Percentiles rank a stretch among this genome's conserved stretches.
These are phyloP conservation scores for Alectoria sarmentosa DNA, from an alignment of 495 filamentous ascomycete genomes.

Conservation along the genomic window DNA sequence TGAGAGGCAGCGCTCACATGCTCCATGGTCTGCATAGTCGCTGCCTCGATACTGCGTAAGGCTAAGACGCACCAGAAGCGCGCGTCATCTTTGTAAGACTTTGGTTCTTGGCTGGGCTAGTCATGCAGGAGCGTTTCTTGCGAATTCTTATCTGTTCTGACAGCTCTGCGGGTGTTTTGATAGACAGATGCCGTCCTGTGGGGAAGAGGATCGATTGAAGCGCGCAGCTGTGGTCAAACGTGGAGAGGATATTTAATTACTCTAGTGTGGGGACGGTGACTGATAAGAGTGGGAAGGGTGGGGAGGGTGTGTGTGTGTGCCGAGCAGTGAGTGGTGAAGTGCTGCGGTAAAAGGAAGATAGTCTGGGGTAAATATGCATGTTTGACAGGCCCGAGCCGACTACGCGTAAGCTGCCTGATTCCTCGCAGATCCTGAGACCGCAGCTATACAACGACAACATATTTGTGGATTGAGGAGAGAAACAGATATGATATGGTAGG, in stretches of 20 bases:
- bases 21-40: background rate
- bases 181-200: background rate
- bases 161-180: background rate
- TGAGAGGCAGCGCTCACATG: conserved; percentile 1
- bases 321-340: conserved; percentile 1
- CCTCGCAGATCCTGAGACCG: background rate
- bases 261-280: background rate
- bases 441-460: no score
- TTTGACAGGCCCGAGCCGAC: background rate
- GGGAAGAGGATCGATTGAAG: background rate
- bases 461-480: background rate
- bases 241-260: background rate
- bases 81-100: background rate
- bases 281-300: background rate
- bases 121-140: background rate
- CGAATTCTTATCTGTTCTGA: background rate
- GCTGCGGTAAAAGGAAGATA: background rate
- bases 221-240: background rate
- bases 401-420: background rate
- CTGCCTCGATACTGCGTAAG: background rate
- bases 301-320: background rate
- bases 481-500: no score
- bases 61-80: background rate
- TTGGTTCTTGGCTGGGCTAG: background rate
- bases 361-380: conserved; percentile 4